These are phyloP conservation scores for Ogataea hybrid DNA, from an alignment of 1,139 yeast genomes.

Conservation along the genomic window DNA sequence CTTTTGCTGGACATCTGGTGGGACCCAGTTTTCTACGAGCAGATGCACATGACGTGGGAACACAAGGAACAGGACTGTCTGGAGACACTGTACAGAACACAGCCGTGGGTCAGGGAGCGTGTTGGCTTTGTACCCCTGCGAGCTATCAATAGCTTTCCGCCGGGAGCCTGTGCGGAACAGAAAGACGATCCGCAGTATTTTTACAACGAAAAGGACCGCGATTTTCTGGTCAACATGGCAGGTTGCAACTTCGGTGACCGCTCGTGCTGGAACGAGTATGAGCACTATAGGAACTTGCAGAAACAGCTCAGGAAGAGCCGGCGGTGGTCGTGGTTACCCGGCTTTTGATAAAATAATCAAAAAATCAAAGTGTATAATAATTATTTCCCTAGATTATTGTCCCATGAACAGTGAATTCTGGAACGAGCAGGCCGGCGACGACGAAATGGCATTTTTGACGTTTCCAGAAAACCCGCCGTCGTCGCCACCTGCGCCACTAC, in stretches of 20 bases:
- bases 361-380: neutral
- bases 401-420: slow-evolving; percentile 28
- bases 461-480: slow-evolving; percentile 16
- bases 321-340: slow-evolving; percentile 23
- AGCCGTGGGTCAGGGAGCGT: slow-evolving; percentile 88
- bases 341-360: slow-evolving; percentile 6
- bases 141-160: slow-evolving; percentile 87
- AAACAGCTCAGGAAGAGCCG: slow-evolving; percentile 44
- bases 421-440: slow-evolving; percentile 27
- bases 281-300: slow-evolving; percentile 70
- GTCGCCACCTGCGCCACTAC: slow-evolving; percentile 1
- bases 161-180: slow-evolving; percentile 87
- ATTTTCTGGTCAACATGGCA: slow-evolving; percentile 89
- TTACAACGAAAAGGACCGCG: slow-evolving; percentile 63
- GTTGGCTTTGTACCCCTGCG: slow-evolving; percentile 84
- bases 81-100: slow-evolving; percentile 72
- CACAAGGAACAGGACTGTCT: slow-evolving; percentile 97
- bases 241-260: slow-evolving; percentile 94
- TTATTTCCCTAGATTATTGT: neutral
- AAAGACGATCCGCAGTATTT: slow-evolving; percentile 81
- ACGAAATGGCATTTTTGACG: slow-evolving; percentile 24
- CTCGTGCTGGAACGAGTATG: slow-evolving; percentile 98
- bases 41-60: slow-evolving; percentile 97
- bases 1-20: slow-evolving; percentile 89
- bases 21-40: slow-evolving; percentile 97